Base-by-base conservation (phyloP, 176 grass and related monocot genomes). In the Thinopyrum elongatum region DNA sequence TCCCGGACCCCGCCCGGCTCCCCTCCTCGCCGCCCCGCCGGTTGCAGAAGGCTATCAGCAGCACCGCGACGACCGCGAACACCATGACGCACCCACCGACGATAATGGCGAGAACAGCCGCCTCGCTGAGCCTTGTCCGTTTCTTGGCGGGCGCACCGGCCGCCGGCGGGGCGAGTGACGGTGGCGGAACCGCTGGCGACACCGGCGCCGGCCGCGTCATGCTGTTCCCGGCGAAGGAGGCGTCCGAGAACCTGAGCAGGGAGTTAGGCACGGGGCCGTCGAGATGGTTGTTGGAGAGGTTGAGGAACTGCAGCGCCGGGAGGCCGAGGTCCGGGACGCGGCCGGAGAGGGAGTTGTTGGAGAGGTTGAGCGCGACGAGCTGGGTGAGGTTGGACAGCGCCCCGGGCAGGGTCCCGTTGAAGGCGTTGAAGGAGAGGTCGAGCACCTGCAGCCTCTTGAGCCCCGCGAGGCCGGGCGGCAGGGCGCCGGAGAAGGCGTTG, bases 331-430 rank as follows among this genome's bases (percentile, higher is more conserved):
- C 92, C 0, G 94, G 94, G 10, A 99, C 85, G 21, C 65, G 49
- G 22, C 97, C 92, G 28, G 92, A 83, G 47, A 99, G 89, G 7
- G 97, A 97, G 84, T 99, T 99, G 66, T 99, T 99, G 29, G 97
- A 93, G 33, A 99, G 88, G 79, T 99, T 94, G 53, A 99, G 84
- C 5, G 90, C 89, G 34, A 82, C 77, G 55, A 99, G 87, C 16
- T 46, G 63, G 3, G 89, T 88, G 25, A 99, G 86, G 88, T 88
- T 91, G 30, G 87, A 83, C 7, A 99, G 65, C 47, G 80, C 68
- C 2, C 2, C 46, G 0, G 94, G 92, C 2, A 99, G 10, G 13
- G 14, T 70, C 0, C 92, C 97, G 30, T 70, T 41, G 80, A 99
- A 99, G 66, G 22, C 39, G 34, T 99, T 99, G 55, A 90, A 99